Evolutionary conservation across 306 rosid genomes (phyloP), one percentile per base, ranked within the genome.

Genomic region (Trifolium repens): DNA sequence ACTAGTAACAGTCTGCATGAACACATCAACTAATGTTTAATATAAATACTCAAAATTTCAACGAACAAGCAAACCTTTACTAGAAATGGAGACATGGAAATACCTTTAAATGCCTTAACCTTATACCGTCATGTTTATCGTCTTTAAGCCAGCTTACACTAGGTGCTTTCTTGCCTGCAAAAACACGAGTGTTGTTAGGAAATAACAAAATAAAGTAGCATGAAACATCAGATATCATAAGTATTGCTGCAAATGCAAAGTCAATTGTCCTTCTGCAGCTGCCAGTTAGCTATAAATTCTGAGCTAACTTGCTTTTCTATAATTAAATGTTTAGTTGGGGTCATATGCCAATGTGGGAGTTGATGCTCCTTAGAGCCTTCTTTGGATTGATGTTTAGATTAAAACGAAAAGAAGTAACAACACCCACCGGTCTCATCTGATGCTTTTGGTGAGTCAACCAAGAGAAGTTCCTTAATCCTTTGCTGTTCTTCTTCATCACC

Each of bases 31-130:
- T 19, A 19, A 52, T 16, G 71, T 75, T 81, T 26, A 75, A 61
- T 35, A 64, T 60, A 69, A 75, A 39, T 5, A 57, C 62, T 43
- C 15, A 50, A 65, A 77, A 72, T 69, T 26, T 67, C 50, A 40
- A 76, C 35, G 37, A 76, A 63, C 22, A 74, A 35, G 16, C 15
- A 61, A 59, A 42, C 19, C 34, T 17, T 63, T 70, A 64, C 72
- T 68, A 35, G 75, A 57, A 70, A 47, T 66, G 42, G 58, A 55
- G 52, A 79, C 68, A 47, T 15, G 65, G 40, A 78, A 68, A 67
- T 86, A 94, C 98, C 96, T 91, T 94, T 65, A 87, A 85, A 88
- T 91, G 97, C 71, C 83, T 89, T 84, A 94, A 77, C 82, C 89
- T 84, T 72, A 90, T 80, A 67, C 97, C 96, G 39, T 13, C 87